phyloP scores from a whole-genome alignment of 2,329 filamentous ascomycete genomes.

The Paraphoma chrysanthemicola region DNA sequence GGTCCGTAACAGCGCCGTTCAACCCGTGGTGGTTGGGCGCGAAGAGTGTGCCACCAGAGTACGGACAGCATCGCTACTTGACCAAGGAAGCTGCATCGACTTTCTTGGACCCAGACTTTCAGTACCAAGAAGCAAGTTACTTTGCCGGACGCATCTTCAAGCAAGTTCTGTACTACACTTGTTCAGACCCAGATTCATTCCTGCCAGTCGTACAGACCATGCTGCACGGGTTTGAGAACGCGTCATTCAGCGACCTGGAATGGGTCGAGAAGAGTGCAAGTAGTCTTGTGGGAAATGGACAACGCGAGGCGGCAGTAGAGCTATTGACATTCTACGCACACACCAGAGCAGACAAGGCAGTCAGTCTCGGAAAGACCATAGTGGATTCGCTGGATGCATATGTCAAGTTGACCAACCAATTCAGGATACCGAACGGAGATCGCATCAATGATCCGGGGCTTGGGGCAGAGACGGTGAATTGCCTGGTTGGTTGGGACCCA shows the following conservation, averaged over 20 bases:
- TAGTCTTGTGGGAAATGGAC: constrained; percentile 21
- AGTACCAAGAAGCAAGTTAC: constrained; percentile 36
- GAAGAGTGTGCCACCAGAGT: constrained; percentile 37
- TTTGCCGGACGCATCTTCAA: constrained; percentile 39
- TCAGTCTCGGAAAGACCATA: constrained; percentile 31
- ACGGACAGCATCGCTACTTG: constrained; percentile 44
- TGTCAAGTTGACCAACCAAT: constrained; percentile 32
- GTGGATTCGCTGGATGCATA: constrained; percentile 33
- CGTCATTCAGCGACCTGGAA: constrained; percentile 26
- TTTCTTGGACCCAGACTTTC: constrained; percentile 44
- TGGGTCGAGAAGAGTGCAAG: constrained; percentile 33
- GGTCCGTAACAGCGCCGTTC: constrained; percentile 45
- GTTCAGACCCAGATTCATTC: constrained; percentile 29
- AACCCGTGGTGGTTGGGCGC: constrained; percentile 47
- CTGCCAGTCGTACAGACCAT: constrained; percentile 34
- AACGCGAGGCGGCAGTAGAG: constrained; percentile 20
- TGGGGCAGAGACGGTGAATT: constrained; percentile 39
- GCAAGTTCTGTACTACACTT: constrained; percentile 39
- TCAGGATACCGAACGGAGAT: constrained; percentile 22
- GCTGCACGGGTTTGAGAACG: constrained; percentile 36
- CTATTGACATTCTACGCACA: constrained; percentile 36
- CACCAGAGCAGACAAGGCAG: constrained; percentile 32
- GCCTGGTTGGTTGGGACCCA: constrained; percentile 37
- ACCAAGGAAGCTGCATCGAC: constrained; percentile 42
- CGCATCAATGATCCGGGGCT: constrained; percentile 36